Percentiles rank a stretch among this genome's conserved stretches.
These are phyloP conservation scores for Phytophthora podocarpi DNA, from an alignment of 352 stramenopile genomes.

Conservation along the genomic window DNA sequence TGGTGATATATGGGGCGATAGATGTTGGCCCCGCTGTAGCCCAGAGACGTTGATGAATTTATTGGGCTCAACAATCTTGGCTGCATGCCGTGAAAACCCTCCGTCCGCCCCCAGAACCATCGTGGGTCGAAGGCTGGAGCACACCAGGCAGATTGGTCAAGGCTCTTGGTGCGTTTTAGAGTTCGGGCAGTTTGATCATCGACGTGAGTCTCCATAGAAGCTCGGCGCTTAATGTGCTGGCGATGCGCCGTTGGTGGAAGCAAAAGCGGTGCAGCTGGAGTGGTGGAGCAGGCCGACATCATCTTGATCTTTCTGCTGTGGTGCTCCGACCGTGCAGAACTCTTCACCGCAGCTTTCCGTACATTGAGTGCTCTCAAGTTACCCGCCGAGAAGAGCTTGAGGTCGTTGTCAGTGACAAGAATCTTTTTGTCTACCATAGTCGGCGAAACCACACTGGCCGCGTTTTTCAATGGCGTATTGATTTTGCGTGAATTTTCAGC, in stretches of 20 bases:
- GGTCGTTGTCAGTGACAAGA: conserved; percentile 51
- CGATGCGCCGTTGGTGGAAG: background rate
- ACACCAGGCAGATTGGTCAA: conserved; percentile 2
- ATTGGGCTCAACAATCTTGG: conserved; percentile 8
- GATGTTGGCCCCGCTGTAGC: background rate
- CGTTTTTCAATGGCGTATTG: conserved; percentile 12
- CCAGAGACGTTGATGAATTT: background rate
- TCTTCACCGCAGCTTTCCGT: conserved; percentile 1
- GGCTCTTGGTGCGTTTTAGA: conserved; percentile 19
- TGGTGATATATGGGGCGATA: conserved; percentile 1
- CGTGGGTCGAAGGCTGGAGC: conserved; percentile 1
- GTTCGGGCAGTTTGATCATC: conserved; percentile 1
- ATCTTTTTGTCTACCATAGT: conserved; percentile 51
- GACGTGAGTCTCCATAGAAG: conserved; percentile 7
- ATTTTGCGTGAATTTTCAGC: background rate
- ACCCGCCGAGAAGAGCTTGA: conserved; percentile 33
- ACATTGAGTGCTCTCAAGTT: conserved; percentile 23
- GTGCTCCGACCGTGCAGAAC: conserved; percentile 8
- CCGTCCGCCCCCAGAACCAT: conserved; percentile 10
- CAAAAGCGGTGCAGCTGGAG: background rate
- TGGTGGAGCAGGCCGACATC: too few relatives aligned
- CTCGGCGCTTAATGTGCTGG: conserved; percentile 17
- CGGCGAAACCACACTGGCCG: conserved; percentile 35
- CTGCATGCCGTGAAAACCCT: conserved; percentile 30
- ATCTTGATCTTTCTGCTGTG: conserved; percentile 12